phyloP scores from a whole-genome alignment of 1,139 yeast genomes.

The Diutina siamensis region DNA sequence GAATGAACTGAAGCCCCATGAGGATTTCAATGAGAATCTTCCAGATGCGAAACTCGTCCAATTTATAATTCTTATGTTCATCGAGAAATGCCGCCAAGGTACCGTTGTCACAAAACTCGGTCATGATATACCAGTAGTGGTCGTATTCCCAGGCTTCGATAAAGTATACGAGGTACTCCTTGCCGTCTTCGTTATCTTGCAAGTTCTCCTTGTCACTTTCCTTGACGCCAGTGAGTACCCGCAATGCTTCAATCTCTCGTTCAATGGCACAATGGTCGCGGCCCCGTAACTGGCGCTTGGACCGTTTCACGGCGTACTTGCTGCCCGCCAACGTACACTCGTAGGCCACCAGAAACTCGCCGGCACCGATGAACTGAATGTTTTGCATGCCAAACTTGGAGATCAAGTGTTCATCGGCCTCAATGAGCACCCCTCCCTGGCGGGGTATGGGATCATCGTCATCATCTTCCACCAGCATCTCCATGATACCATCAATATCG shows the following conservation, averaged over 20 bases:
- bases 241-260: conserved; percentile 33
- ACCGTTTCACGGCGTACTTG: conserved; percentile 77
- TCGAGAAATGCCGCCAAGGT: conserved; percentile 70
- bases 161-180: conserved; percentile 68
- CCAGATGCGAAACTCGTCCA: conserved; percentile 99
- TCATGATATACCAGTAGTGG: conserved; percentile 77
- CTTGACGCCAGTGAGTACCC: conserved; percentile 30
- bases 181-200: conserved; percentile 59
- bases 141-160: conserved; percentile 80
- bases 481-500: conserved; percentile 7
- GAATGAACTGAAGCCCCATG: conserved; percentile 73
- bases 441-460: conserved; percentile 6
- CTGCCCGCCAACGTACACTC: conserved; percentile 52
- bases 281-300: conserved; percentile 42
- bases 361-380: conserved; percentile 62
- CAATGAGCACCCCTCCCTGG: conserved; percentile 5
- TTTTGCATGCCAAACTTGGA: conserved; percentile 54
- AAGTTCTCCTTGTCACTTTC: conserved; percentile 20
- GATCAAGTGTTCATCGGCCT: conserved; percentile 45
- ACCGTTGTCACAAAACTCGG: conserved; percentile 93
- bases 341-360: conserved; percentile 84
- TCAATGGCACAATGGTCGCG: conserved; percentile 27
- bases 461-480: conserved; percentile 4
- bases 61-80: conserved; percentile 58
- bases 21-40: conserved; percentile 77